phyloP scores from a whole-genome alignment of 805 yeast species.

The Schwanniomyces sp. region DNA sequence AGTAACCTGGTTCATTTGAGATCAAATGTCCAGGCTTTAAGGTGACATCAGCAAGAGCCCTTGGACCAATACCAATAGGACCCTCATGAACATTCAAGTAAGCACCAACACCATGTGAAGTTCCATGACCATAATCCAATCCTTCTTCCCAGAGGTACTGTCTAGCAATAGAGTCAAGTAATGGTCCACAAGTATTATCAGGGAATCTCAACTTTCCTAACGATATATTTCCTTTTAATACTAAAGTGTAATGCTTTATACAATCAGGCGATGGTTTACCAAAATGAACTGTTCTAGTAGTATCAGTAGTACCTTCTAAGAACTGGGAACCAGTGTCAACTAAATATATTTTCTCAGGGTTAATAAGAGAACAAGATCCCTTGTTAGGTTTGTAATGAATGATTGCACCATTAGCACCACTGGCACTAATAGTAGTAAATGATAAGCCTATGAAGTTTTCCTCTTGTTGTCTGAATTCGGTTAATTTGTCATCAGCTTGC shows the following conservation, averaged over 20 bases:
- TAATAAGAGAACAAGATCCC: slow-evolving; percentile 44
- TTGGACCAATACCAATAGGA: slow-evolving; percentile 62
- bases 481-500: slow-evolving; percentile 53
- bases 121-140: slow-evolving; percentile 61
- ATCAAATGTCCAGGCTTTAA: slow-evolving; percentile 55
- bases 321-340: slow-evolving; percentile 64
- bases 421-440: slow-evolving; percentile 71
- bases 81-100: slow-evolving; percentile 63
- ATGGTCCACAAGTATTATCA: slow-evolving; percentile 52
- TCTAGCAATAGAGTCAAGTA: slow-evolving; percentile 58
- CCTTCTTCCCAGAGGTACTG: slow-evolving; percentile 57
- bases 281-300: slow-evolving; percentile 61
- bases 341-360: slow-evolving; percentile 53
- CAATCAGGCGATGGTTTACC: slow-evolving; percentile 47
- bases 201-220: slow-evolving; percentile 53
- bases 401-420: slow-evolving; percentile 76
- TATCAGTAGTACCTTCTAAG: slow-evolving; percentile 65
- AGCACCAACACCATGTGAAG: slow-evolving; percentile 66
- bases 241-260: slow-evolving; percentile 52
- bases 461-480: slow-evolving; percentile 38
- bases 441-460: slow-evolving; percentile 61
- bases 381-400: slow-evolving; percentile 68
- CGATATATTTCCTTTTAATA: slow-evolving; percentile 57
- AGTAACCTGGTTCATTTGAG: slow-evolving; percentile 65
- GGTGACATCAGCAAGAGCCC: slow-evolving; percentile 43